Conservation (phyloP, 73 alveolate genomes). For the Symbiodinium natans region DNA sequence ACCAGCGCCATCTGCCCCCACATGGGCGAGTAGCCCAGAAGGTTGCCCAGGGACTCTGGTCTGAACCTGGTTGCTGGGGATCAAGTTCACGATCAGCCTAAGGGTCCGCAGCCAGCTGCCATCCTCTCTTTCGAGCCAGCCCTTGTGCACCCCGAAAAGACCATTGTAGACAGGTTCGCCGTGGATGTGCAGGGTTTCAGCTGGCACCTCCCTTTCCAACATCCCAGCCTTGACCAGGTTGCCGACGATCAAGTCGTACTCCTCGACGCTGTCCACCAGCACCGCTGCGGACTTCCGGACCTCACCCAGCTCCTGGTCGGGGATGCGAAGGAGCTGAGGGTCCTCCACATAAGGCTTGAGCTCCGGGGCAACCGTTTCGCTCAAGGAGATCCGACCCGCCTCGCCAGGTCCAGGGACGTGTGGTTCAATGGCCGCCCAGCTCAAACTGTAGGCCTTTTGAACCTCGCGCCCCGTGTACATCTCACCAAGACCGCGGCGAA, state of each 20-base stretch:
- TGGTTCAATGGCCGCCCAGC: constrained; percentile 19
- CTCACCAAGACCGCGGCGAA: not conserved
- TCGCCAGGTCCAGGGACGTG: constrained; percentile 17
- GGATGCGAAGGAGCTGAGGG: not conserved
- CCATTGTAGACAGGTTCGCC: not conserved
- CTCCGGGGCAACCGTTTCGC: not conserved
- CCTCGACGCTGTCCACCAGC: not conserved
- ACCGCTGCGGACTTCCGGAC: not conserved
- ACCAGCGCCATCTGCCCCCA: constrained; percentile 38
- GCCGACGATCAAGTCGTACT: constrained; percentile 1
- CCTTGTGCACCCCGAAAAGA: not conserved
- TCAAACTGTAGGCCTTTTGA: not conserved
- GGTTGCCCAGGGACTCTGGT: not conserved
- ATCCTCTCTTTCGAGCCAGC: not conserved
- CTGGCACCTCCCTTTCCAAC: not conserved
- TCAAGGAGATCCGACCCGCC: not conserved
- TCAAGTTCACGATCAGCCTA: not conserved
- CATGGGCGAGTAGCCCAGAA: not conserved
- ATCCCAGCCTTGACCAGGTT: not conserved
- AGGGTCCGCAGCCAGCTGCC: not conserved
- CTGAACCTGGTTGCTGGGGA: not conserved
- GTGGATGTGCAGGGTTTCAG: not conserved
- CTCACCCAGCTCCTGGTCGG: constrained; percentile 4
- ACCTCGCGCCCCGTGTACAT: not conserved
- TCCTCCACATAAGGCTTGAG: not conserved